These are phyloP conservation scores for Chrysoporthe puriensis DNA, from an alignment of 2,329 filamentous ascomycete genomes.

Conservation along the genomic window DNA sequence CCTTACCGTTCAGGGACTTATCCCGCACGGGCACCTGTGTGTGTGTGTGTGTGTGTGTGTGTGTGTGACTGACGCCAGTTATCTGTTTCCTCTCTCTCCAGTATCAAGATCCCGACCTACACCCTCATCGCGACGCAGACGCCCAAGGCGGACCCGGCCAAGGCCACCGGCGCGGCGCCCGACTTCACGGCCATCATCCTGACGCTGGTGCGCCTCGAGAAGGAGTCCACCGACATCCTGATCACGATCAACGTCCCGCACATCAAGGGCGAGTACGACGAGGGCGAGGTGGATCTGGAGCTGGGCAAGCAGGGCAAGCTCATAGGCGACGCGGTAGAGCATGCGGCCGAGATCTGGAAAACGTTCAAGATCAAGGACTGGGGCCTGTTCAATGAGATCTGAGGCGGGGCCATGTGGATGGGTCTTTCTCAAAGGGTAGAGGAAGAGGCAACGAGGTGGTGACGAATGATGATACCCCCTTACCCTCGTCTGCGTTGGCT, in stretches of 20 bases:
- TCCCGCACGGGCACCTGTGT: too few species aligned
- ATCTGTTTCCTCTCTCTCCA: constrained; percentile 31
- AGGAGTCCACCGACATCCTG: constrained; percentile 77
- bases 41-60: too few species aligned
- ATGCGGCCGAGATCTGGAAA: constrained; percentile 69
- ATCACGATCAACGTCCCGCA: constrained; percentile 89
- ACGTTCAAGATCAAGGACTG: constrained; percentile 81
- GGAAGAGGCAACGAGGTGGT: neutral
- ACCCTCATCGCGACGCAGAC: constrained; percentile 71
- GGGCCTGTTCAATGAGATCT: constrained; percentile 66
- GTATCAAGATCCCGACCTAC: constrained; percentile 62
- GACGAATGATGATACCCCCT: constrained; percentile 27
- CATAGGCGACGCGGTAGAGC: constrained; percentile 70
- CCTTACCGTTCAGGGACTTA: neutral
- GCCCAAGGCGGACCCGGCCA: constrained; percentile 41
- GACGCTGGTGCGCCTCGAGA: constrained; percentile 75
- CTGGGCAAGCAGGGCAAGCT: constrained; percentile 68
- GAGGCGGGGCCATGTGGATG: neutral
- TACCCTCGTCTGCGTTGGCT: neutral
- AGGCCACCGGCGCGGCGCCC: constrained; percentile 45
- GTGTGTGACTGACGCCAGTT: too few species aligned
- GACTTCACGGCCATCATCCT: constrained; percentile 78
- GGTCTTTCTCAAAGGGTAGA: neutral
- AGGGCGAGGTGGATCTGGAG: constrained; percentile 71
- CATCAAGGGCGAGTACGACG: constrained; percentile 72